Percentiles rank a stretch among this genome's conserved stretches.
Conservation (phyloP, 805 yeast species). For the Wickerhamiella australiensis region DNA sequence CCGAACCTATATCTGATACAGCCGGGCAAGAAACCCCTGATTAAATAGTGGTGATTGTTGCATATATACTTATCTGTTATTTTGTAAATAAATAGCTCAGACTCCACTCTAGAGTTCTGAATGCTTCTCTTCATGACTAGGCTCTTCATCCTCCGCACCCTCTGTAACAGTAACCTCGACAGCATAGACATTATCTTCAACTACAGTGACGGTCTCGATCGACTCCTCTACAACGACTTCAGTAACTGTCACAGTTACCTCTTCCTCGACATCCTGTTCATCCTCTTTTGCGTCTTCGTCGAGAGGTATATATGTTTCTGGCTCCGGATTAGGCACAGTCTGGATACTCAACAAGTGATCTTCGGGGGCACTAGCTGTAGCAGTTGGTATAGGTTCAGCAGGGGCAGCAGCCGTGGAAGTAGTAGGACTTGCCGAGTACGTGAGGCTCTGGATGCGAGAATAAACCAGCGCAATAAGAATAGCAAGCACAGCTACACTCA, state of each 20-base stretch:
- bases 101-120: neutral
- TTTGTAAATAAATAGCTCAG: neutral
- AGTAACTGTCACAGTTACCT: neutral
- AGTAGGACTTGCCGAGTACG: neutral
- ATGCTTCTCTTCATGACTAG: neutral
- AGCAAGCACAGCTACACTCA: constrained; percentile 5
- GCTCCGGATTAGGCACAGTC: constrained; percentile 6
- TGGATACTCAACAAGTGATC: neutral
- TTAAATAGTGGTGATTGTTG: neutral
- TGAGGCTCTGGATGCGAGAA: neutral
- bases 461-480: neutral
- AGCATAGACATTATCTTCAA: neutral
- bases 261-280: neutral
- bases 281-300: neutral
- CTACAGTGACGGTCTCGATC: neutral
- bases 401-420: neutral
- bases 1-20: too few relatives aligned
- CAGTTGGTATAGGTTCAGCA: neutral
- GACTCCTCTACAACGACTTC: constrained; percentile 1
- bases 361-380: neutral
- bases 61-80: neutral
- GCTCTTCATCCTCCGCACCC: neutral
- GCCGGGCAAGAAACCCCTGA: too few relatives aligned
- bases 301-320: neutral
- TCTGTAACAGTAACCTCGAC: neutral